phyloP scores from a whole-genome alignment of 805 yeast species.

The Kodamaea neixiangensis region DNA sequence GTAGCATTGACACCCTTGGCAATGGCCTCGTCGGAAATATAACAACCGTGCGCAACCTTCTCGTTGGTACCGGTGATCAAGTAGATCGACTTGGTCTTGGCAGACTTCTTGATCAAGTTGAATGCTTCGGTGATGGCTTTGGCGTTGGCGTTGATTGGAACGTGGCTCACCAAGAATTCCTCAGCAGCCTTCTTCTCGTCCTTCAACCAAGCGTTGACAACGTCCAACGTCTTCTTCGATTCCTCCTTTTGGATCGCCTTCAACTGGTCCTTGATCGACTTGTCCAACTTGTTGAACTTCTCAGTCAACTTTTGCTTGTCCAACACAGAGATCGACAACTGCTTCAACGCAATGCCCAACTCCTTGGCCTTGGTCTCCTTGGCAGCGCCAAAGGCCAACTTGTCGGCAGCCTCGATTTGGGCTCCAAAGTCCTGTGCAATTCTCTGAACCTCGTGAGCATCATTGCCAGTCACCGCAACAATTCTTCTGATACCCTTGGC shows the following conservation, averaged over 20 bases:
- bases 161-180: constrained; percentile 64
- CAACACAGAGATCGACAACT: constrained; percentile 77
- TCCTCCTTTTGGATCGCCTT: constrained; percentile 89
- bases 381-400: constrained; percentile 67
- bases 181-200: constrained; percentile 40
- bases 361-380: constrained; percentile 86
- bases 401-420: constrained; percentile 58
- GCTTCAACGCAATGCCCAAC: constrained; percentile 79
- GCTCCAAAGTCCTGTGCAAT: constrained; percentile 71
- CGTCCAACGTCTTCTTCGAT: constrained; percentile 75
- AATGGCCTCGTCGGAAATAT: constrained; percentile 70
- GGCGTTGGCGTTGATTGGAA: constrained; percentile 77
- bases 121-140: constrained; percentile 95
- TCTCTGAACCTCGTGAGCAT: constrained; percentile 88
- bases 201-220: constrained; percentile 69
- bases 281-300: constrained; percentile 77
- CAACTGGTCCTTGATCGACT: constrained; percentile 82
- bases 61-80: constrained; percentile 71
- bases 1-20: constrained; percentile 72
- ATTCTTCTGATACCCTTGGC: constrained; percentile 99
- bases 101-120: constrained; percentile 74
- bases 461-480: constrained; percentile 93
- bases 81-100: constrained; percentile 73
- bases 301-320: constrained; percentile 75
- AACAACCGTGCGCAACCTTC: constrained; percentile 95